phyloP scores from a whole-genome alignment of 257 asterid species.

The Solanum medicagineum region DNA sequence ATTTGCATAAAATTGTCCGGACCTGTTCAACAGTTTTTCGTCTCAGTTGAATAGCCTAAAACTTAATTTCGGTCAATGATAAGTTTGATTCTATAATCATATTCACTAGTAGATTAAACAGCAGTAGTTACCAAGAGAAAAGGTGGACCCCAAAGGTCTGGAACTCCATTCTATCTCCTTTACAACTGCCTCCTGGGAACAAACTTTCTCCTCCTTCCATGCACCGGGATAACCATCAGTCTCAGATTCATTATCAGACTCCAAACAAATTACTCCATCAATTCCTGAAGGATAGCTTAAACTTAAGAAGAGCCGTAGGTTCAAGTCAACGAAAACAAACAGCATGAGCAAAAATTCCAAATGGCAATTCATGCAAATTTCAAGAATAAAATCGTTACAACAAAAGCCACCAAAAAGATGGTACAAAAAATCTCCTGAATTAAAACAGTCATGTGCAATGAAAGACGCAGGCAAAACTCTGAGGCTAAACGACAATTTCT shows the following conservation, averaged over 20 bases:
- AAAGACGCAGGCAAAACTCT: neutral
- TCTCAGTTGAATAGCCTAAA: conserved; percentile 21
- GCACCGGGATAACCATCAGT: conserved; percentile 9
- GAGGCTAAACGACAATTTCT: neutral
- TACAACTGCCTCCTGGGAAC: conserved; percentile 16
- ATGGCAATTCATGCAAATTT: neutral
- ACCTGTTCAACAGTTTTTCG: conserved; percentile 13
- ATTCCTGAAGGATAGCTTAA: conserved; percentile 20
- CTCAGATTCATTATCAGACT: conserved; percentile 62
- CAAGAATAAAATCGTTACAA: neutral
- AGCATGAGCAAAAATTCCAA: neutral
- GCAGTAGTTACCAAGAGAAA: conserved; percentile 20
- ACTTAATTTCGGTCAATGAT: conserved; percentile 13
- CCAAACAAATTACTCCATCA: conserved; percentile 41
- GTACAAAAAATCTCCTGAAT: neutral
- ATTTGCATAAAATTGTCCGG: conserved; percentile 12
- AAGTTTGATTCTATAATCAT: neutral
- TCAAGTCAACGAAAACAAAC: neutral
- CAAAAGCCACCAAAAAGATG: neutral
- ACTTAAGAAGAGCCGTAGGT: neutral
- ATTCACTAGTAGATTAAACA: neutral
- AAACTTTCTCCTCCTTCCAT: conserved; percentile 14
- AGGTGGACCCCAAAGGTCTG: conserved; percentile 23
- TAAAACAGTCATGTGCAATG: neutral
- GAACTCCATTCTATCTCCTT: conserved; percentile 22